A percentile compares a stretch with the other conserved stretches of the same genome.
These are phyloP conservation scores for Suillus brevipes DNA, from an alignment of 768 basidiomycete genomes.

Conservation along the genomic window DNA sequence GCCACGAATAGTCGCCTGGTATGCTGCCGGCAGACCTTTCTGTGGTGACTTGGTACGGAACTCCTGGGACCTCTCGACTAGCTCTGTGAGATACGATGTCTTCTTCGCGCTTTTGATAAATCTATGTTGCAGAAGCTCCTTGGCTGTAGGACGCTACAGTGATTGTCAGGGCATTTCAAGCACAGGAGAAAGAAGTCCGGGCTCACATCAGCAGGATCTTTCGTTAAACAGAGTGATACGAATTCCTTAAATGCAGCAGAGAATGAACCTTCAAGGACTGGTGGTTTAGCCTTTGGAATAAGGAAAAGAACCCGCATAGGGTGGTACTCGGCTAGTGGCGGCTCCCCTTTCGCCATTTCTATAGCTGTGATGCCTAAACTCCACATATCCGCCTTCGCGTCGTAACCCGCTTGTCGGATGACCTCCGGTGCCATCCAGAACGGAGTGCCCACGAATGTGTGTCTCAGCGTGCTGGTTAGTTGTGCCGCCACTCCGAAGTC, in stretches of 20 bases:
- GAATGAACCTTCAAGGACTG: slow-evolving; percentile 84
- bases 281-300: slow-evolving; percentile 95
- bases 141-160: slow-evolving; percentile 81
- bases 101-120: slow-evolving; percentile 87
- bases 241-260: slow-evolving; percentile 91
- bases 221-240: slow-evolving; percentile 84
- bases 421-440: slow-evolving; percentile 99
- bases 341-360: slow-evolving; percentile 97
- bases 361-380: slow-evolving; percentile 97
- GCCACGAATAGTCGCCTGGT: slow-evolving; percentile 58
- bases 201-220: slow-evolving; percentile 79
- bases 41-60: slow-evolving; percentile 63
- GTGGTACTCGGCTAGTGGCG: slow-evolving; percentile 94
- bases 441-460: slow-evolving; percentile 97
- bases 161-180: slow-evolving; percentile 14
- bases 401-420: slow-evolving; percentile 95
- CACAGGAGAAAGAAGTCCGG: background rate
- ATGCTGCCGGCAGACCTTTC: slow-evolving; percentile 49
- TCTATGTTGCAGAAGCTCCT: slow-evolving; percentile 88
- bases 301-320: slow-evolving; percentile 98
- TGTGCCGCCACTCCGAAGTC: slow-evolving; percentile 99
- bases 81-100: slow-evolving; percentile 80
- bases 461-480: slow-evolving; percentile 88
- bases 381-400: slow-evolving; percentile 97
- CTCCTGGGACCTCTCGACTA: slow-evolving; percentile 86